Percentiles rank a stretch among this genome's conserved stretches.
Conservation (phyloP, 768 basidiomycete genomes). For the Amyloporia xantha region DNA sequence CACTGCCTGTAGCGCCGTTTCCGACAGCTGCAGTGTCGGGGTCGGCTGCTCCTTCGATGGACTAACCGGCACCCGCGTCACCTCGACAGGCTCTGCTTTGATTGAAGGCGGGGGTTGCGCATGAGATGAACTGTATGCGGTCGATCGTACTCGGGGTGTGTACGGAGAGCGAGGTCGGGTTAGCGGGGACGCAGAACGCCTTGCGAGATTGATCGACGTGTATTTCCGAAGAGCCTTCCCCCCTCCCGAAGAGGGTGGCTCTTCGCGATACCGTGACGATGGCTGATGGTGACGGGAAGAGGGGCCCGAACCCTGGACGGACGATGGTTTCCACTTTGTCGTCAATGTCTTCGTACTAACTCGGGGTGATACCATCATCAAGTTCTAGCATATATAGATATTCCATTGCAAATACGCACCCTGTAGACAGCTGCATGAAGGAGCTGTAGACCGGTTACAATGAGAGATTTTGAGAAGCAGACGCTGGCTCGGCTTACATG, state of each 20-base stretch:
- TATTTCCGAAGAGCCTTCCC: background rate
- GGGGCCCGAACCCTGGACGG: background rate
- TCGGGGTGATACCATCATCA: background rate
- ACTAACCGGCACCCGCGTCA: slow-evolving; percentile 2
- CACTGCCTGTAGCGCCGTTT: slow-evolving; percentile 12
- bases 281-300: background rate
- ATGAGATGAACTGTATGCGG: slow-evolving; percentile 8
- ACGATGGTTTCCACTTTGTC: background rate
- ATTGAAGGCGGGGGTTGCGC: background rate
- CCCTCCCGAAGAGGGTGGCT: background rate
- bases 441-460: background rate
- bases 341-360: background rate
- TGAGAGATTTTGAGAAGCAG: too few species aligned
- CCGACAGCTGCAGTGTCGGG: slow-evolving; percentile 2
- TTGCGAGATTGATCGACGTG: background rate
- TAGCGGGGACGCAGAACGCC: background rate
- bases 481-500: slow-evolving; percentile 16
- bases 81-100: slow-evolving; percentile 7
- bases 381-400: too few species aligned
- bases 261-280: background rate
- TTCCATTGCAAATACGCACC: slow-evolving; percentile 16
- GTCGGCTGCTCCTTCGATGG: background rate
- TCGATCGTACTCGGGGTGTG: slow-evolving; percentile 3
- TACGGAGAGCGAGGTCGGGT: background rate
- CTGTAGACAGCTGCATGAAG: slow-evolving; percentile 2